These are phyloP conservation scores for Rhynchosporium secalis DNA, from an alignment of 2,329 filamentous ascomycete genomes.

Conservation along the genomic window DNA sequence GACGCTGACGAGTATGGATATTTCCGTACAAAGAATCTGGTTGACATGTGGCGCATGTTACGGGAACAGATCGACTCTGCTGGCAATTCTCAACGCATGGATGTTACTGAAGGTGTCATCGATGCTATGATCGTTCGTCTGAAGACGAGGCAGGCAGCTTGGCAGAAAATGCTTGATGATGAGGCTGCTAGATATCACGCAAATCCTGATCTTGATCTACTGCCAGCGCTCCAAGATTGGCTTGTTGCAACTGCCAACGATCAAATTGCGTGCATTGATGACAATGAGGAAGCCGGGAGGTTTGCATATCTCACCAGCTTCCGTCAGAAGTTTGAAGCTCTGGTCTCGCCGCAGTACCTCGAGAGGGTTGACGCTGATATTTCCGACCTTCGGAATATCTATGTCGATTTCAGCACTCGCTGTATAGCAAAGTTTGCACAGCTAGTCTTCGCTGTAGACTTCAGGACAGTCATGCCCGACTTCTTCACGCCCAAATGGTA, in stretches of 20 bases:
- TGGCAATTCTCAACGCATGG: slow-evolving; percentile 77
- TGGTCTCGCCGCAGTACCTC: slow-evolving; percentile 79
- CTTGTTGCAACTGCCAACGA: slow-evolving; percentile 96
- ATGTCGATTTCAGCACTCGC: slow-evolving; percentile 92
- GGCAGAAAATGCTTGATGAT: slow-evolving; percentile 85
- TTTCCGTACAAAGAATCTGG: slow-evolving; percentile 87
- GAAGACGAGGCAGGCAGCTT: slow-evolving; percentile 77
- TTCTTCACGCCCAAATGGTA: slow-evolving; percentile 96
- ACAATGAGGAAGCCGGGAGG: slow-evolving; percentile 73
- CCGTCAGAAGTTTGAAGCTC: slow-evolving; percentile 75
- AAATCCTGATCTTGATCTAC: slow-evolving; percentile 59
- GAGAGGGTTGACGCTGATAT: slow-evolving; percentile 73
- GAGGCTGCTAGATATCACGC: slow-evolving; percentile 75
- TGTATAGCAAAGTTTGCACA: slow-evolving; percentile 85
- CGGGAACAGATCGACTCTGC: slow-evolving; percentile 88
- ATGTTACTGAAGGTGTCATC: slow-evolving; percentile 92
- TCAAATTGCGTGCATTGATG: slow-evolving; percentile 97
- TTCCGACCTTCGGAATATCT: slow-evolving; percentile 77
- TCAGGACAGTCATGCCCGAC: slow-evolving; percentile 76
- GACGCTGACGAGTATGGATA: slow-evolving; percentile 87
- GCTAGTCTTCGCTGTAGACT: slow-evolving; percentile 89
- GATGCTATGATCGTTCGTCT: slow-evolving; percentile 93
- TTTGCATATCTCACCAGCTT: slow-evolving; percentile 85
- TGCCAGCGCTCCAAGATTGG: slow-evolving; percentile 90
- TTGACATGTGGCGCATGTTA: slow-evolving; percentile 97